phyloP scores from a whole-genome alignment of 345 rosid genomes.

The Nephelium lappaceum region DNA sequence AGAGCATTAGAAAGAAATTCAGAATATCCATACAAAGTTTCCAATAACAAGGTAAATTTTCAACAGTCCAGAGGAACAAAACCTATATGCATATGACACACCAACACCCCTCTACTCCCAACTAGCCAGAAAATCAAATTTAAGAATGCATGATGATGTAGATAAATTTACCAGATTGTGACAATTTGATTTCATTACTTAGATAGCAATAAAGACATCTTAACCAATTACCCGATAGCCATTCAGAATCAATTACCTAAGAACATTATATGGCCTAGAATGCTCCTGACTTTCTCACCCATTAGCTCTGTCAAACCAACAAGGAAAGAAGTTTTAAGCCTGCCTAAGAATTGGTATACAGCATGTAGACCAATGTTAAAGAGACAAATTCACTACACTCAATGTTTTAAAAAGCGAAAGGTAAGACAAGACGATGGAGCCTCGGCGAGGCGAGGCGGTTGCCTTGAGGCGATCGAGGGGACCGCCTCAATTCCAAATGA shows the following conservation, averaged over 20 bases:
- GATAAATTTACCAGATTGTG: neutral
- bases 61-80: neutral
- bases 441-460: too few species aligned
- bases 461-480: too few species aligned
- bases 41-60: neutral
- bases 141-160: neutral
- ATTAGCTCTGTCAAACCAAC: neutral
- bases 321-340: neutral
- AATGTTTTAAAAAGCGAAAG: too few species aligned
- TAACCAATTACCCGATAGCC: neutral
- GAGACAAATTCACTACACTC: neutral
- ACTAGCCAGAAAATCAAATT: neutral
- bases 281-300: neutral
- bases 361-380: neutral
- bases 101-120: neutral
- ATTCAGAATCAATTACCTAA: neutral
- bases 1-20: neutral
- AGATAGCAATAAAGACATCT: neutral
- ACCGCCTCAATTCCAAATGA: too few species aligned
- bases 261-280: neutral
- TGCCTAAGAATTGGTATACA: neutral
- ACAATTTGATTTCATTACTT: neutral
- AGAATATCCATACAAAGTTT: neutral
- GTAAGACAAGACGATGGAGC: too few species aligned
- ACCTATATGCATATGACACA: neutral